phyloP scores from a whole-genome alignment of 805 yeast genomes.

The Lachancea meyersii region DNA sequence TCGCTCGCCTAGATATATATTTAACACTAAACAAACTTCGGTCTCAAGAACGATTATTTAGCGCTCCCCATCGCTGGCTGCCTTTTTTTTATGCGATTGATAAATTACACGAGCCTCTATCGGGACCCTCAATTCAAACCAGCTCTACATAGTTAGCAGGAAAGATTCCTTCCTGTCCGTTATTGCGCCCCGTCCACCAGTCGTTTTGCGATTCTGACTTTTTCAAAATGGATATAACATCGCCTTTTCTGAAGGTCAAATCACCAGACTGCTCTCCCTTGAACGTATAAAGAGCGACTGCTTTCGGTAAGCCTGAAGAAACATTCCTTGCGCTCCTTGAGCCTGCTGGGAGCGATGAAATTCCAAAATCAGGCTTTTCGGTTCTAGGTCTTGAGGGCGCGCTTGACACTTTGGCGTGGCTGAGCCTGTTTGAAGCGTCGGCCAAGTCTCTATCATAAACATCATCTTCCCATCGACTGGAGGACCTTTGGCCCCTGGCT shows the following conservation, averaged over 20 bases:
- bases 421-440: slow-evolving; percentile 36
- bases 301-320: slow-evolving; percentile 53
- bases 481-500: slow-evolving; percentile 26
- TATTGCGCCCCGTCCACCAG: slow-evolving; percentile 96
- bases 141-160: slow-evolving; percentile 96
- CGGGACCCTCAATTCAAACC: slow-evolving; percentile 21
- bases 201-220: slow-evolving; percentile 86
- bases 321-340: slow-evolving; percentile 15
- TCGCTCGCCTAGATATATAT: not conserved
- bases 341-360: slow-evolving; percentile 15
- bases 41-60: too few relatives aligned
- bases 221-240: slow-evolving; percentile 78
- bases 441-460: slow-evolving; percentile 54
- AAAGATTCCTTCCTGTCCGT: slow-evolving; percentile 84
- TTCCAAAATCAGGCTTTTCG: slow-evolving; percentile 38
- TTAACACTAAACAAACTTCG: not conserved
- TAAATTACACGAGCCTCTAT: not conserved
- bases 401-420: slow-evolving; percentile 33
- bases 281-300: slow-evolving; percentile 82
- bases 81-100: not conserved
- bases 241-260: slow-evolving; percentile 89
- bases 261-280: slow-evolving; percentile 94
- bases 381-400: slow-evolving; percentile 38
- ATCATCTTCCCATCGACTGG: slow-evolving; percentile 81
- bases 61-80: not conserved